Conservation (phyloP, 1,284 basidiomycete genomes). For the Melanopsichium pennsylvanicum region DNA sequence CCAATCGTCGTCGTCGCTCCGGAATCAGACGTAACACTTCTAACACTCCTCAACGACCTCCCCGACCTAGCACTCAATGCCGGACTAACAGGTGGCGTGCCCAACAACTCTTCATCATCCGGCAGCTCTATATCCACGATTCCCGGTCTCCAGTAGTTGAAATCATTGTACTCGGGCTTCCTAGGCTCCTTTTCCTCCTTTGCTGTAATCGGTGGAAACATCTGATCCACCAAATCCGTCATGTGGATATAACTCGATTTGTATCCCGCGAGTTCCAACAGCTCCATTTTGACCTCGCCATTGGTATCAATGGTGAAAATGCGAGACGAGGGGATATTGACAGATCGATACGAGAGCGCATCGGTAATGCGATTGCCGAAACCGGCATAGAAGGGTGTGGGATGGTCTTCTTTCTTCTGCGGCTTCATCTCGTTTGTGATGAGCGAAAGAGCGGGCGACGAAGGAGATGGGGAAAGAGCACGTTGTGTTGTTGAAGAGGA, state of each 20-base stretch:
- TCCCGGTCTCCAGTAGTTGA: slow-evolving; percentile 90
- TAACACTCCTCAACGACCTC: slow-evolving; percentile 26
- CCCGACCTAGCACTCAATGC: slow-evolving; percentile 91
- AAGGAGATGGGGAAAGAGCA: slow-evolving; percentile 8
- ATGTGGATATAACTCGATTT: slow-evolving; percentile 97
- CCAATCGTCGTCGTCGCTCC: neutral
- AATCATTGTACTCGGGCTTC: slow-evolving; percentile 91
- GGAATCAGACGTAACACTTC: slow-evolving; percentile 32
- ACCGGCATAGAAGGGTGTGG: slow-evolving; percentile 87
- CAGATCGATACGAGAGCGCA: slow-evolving; percentile 92
- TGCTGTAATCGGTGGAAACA: slow-evolving; percentile 91
- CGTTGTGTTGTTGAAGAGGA: no score
- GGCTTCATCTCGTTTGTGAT: neutral
- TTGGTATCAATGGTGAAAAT: slow-evolving; percentile 98
- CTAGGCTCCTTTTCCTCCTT: slow-evolving; percentile 72
- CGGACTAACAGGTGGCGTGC: slow-evolving; percentile 76
- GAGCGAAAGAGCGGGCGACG: slow-evolving; percentile 9
- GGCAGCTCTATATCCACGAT: slow-evolving; percentile 77
- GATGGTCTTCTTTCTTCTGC: slow-evolving; percentile 54
- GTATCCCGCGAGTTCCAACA: slow-evolving; percentile 93
- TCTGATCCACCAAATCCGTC: slow-evolving; percentile 98
- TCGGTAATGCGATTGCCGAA: slow-evolving; percentile 99
- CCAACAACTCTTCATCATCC: slow-evolving; percentile 74
- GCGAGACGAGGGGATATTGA: slow-evolving; percentile 89
- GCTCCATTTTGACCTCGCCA: slow-evolving; percentile 96